These are phyloP conservation scores for Rubia tinctorum DNA, from an alignment of 305 asterid species.

Conservation along the genomic window DNA sequence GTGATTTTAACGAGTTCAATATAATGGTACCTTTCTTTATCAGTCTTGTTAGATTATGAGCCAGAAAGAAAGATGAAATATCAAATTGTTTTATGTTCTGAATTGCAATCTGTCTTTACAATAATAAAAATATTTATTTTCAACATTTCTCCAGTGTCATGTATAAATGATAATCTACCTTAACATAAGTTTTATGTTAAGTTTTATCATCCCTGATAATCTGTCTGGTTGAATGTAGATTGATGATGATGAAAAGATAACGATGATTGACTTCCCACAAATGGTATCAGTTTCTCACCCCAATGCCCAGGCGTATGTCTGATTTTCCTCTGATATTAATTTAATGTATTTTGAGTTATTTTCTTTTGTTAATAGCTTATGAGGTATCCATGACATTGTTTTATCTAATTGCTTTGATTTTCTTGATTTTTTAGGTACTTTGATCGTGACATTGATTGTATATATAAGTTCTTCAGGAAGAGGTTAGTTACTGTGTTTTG, in stretches of 20 bases:
- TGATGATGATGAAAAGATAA: slow-evolving; percentile 90
- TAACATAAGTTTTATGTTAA: background rate
- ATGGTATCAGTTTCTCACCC: slow-evolving; percentile 95
- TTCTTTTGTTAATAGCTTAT: background rate
- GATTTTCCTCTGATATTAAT: slow-evolving; percentile 3
- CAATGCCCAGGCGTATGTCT: slow-evolving; percentile 74
- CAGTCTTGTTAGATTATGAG: background rate
- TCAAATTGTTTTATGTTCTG: background rate
- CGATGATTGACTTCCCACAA: slow-evolving; percentile 96
- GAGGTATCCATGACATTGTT: background rate
- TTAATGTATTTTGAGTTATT: background rate
- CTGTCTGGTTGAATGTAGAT: slow-evolving; percentile 24
- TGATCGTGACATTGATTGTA: slow-evolving; percentile 84
- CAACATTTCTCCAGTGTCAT: background rate
- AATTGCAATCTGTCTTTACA: background rate
- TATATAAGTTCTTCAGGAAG: slow-evolving; percentile 80
- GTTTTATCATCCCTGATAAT: background rate
- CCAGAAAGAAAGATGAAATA: background rate
- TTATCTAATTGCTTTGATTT: slow-evolving; percentile 9
- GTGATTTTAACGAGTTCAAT: slow-evolving; percentile 92
- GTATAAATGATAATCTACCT: background rate
- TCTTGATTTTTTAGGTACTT: slow-evolving; percentile 61
- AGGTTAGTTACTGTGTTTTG: slow-evolving; percentile 41
- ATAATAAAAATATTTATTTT: background rate
- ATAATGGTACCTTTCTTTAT: slow-evolving; percentile 56